Evolutionary conservation across 129 eudicot genomes (phyloP).

Genomic region (Calendula officinalis): DNA sequence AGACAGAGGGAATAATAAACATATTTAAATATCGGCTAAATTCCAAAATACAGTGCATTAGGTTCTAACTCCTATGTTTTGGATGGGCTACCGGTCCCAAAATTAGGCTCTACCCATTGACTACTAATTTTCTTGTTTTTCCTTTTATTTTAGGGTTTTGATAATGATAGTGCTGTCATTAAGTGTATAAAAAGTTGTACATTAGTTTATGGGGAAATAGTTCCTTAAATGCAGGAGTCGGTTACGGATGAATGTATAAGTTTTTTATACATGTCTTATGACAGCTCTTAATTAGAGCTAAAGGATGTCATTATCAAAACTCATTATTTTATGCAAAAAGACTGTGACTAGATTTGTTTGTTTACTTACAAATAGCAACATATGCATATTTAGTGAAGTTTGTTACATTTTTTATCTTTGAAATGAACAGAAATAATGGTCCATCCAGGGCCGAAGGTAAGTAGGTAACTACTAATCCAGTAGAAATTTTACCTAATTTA

Average conservation of each 20-base stretch:
- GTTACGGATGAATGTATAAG: too few relatives aligned
- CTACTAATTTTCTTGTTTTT: conserved; percentile 16
- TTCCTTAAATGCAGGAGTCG: too few relatives aligned
- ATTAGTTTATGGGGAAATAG: too few relatives aligned
- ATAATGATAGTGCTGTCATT: too few relatives aligned
- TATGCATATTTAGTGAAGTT: conserved; percentile 5
- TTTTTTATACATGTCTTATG: too few relatives aligned
- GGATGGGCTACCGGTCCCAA: conserved; percentile 29
- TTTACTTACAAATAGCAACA: conserved; percentile 11
- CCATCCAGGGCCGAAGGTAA: too few relatives aligned
- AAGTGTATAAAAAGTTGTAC: too few relatives aligned
- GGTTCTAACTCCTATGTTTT: conserved; percentile 24
- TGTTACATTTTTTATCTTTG: conserved; percentile 21
- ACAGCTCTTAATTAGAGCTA: too few relatives aligned
- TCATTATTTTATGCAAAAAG: background rate
- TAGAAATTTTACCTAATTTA: too few relatives aligned
- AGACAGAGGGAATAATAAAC: too few relatives aligned
- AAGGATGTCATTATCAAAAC: too few relatives aligned
- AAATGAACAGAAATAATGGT: background rate
- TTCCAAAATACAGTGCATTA: conserved; percentile 28
- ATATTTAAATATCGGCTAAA: conserved; percentile 11
- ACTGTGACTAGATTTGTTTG: conserved; percentile 22
- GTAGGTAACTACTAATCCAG: too few relatives aligned
- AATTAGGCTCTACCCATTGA: conserved; percentile 23
- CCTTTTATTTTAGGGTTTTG: conserved; percentile 6